Conservation (phyloP, 192 early-diverging fungal genomes). For the Kickxella alabastrina region DNA sequence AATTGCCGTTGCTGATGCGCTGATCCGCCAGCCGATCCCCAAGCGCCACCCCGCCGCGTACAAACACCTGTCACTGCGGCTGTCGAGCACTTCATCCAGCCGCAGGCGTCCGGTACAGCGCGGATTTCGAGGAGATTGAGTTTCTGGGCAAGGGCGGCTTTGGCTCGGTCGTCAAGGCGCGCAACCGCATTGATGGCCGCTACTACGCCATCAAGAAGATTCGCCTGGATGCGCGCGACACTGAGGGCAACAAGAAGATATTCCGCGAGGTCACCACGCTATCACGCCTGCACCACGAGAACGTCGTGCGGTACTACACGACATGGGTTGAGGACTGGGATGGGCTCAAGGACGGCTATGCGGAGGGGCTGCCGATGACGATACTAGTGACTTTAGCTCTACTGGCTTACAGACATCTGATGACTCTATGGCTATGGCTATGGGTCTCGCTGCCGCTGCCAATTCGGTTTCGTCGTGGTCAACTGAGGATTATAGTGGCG, state of each 20-base stretch:
- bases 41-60: too few species aligned
- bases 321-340: conserved; percentile 93
- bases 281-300: conserved; percentile 83
- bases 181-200: conserved; percentile 74
- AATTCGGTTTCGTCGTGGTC: conserved; percentile 30
- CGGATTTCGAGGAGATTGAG: conserved; percentile 76
- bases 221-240: conserved; percentile 71
- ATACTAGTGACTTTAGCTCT: too few species aligned
- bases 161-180: conserved; percentile 92
- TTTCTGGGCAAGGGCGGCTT: conserved; percentile 81
- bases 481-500: conserved; percentile 12
- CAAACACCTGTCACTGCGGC: not conserved
- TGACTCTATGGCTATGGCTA: too few species aligned
- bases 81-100: conserved; percentile 20
- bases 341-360: too few species aligned
- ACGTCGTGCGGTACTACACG: conserved; percentile 84
- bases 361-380: too few species aligned
- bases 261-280: conserved; percentile 88
- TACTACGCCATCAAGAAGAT: conserved; percentile 94
- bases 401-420: too few species aligned
- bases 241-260: conserved; percentile 75
- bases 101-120: conserved; percentile 60
- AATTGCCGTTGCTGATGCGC: not conserved
- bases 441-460: not conserved
- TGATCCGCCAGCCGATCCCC: not conserved